Evolutionary conservation across 1,284 basidiomycete genomes (phyloP).

Genomic region (Ceratobasidium sp.): DNA sequence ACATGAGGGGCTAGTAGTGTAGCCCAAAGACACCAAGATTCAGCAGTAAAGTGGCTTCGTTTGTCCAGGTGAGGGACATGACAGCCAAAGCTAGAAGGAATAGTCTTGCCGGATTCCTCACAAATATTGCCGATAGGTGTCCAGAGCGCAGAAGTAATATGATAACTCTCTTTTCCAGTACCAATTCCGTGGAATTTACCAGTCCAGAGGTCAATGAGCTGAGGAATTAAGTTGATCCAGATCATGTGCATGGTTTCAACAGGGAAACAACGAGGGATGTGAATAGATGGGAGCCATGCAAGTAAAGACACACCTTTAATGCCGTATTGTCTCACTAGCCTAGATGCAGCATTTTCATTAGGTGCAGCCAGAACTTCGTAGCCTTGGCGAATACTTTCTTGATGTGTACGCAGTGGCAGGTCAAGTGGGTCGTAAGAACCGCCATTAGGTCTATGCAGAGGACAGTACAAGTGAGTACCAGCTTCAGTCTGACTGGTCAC

Average conservation of each 20-base stretch:
- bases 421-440: not conserved
- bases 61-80: constrained; percentile 52
- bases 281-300: not conserved
- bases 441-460: constrained; percentile 23
- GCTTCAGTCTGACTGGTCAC: not conserved
- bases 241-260: constrained; percentile 7
- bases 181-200: not conserved
- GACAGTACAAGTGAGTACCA: constrained; percentile 29
- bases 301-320: constrained; percentile 10
- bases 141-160: not conserved
- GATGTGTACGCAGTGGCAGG: constrained; percentile 18
- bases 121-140: not conserved
- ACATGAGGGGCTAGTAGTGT: constrained; percentile 43
- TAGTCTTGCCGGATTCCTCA: constrained; percentile 44
- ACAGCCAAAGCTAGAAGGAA: constrained; percentile 56
- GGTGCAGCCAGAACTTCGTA: not conserved
- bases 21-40: constrained; percentile 51
- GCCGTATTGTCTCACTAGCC: not conserved
- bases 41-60: not conserved
- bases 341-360: not conserved
- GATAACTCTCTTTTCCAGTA: not conserved
- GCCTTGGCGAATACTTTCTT: not conserved
- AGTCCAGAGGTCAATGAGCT: constrained; percentile 10
- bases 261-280: not conserved
- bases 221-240: constrained; percentile 7